A percentile compares a stretch with the other conserved stretches of the same genome.
Evolutionary conservation across 129 eudicot species (phyloP).

Genomic region (Tagetes erecta): DNA sequence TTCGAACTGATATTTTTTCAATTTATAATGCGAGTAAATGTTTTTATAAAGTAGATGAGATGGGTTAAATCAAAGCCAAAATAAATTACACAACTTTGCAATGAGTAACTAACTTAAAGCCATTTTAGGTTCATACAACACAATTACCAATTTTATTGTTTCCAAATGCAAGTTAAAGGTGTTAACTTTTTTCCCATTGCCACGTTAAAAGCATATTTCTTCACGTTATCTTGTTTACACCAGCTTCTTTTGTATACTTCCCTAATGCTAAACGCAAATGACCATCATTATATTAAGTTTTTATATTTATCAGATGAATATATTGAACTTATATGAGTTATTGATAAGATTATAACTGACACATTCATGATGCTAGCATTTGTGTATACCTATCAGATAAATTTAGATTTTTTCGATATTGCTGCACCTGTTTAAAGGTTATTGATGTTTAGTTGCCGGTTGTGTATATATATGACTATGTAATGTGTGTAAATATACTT

Average conservation of each 20-base stretch:
- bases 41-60: background rate
- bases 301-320: background rate
- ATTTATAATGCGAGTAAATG: no score
- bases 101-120: background rate
- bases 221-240: no score
- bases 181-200: no score
- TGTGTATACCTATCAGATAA: background rate
- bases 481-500: background rate
- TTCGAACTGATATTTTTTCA: background rate
- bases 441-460: background rate
- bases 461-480: background rate
- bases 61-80: background rate
- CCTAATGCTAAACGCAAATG: no score
- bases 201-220: background rate
- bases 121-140: background rate
- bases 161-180: no score
- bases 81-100: background rate
- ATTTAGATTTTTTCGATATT: background rate
- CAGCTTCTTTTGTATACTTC: no score
- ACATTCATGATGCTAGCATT: background rate
- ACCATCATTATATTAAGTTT: background rate
- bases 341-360: background rate
- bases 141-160: no score
- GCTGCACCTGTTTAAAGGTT: background rate
- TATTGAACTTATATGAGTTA: background rate